A percentile compares a stretch with the other conserved stretches of the same genome.
These are phyloP conservation scores for Leucocoprinus sp. DNA, from an alignment of 768 basidiomycete species.

Conservation along the genomic window DNA sequence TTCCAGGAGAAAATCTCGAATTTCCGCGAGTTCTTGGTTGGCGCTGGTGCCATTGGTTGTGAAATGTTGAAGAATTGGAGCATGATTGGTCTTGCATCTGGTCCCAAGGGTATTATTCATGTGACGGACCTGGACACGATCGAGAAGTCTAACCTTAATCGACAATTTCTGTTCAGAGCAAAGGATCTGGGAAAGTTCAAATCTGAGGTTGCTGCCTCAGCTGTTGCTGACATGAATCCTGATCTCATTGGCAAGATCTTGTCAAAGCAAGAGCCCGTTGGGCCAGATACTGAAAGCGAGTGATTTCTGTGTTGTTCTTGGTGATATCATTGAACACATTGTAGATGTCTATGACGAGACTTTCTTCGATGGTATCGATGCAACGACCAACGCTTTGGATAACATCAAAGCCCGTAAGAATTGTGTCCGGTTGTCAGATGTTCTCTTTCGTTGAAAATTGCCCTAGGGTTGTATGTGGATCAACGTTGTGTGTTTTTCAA, in stretches of 20 bases:
- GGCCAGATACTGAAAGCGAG: constrained; percentile 86
- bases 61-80: constrained; percentile 99
- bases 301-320: constrained; percentile 9
- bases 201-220: constrained; percentile 84
- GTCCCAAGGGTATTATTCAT: constrained; percentile 71
- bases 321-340: background rate
- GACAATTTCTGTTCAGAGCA: constrained; percentile 95
- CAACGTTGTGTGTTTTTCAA: constrained; percentile 94
- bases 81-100: constrained; percentile 91
- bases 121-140: constrained; percentile 98
- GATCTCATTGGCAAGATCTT: constrained; percentile 79
- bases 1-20: constrained; percentile 92
- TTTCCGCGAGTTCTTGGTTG: constrained; percentile 92
- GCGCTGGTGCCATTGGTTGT: constrained; percentile 98
- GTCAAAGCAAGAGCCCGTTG: constrained; percentile 89
- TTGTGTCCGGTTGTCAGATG: background rate
- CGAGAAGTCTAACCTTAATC: constrained; percentile 97
- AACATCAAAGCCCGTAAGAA: constrained; percentile 89
- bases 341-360: constrained; percentile 79
- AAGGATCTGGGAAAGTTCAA: constrained; percentile 98
- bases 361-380: constrained; percentile 85
- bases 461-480: constrained; percentile 91
- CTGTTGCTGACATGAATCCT: constrained; percentile 94
- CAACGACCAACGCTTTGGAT: constrained; percentile 96
- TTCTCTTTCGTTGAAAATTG: background rate